A percentile compares a stretch with the other conserved stretches of the same genome.
Evolutionary conservation across 2,329 filamentous ascomycete species (phyloP).

Genomic region (Cytospora paraplurivora): DNA sequence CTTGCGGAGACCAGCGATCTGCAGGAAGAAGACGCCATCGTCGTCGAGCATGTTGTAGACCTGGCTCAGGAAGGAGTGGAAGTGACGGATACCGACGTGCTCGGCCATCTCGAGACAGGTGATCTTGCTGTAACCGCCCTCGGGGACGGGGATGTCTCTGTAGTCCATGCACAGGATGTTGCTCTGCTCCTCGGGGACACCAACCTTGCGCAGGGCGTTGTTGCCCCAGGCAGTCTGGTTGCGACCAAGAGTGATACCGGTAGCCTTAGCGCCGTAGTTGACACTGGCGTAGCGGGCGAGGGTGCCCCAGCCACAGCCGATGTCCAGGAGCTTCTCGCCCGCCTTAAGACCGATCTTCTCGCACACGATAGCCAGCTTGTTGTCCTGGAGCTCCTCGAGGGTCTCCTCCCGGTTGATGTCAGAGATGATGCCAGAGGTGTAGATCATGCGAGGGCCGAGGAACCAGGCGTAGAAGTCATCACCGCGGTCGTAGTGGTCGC

Average conservation of each 20-base stretch:
- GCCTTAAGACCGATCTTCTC: conserved; percentile 88
- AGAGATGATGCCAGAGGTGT: conserved; percentile 92
- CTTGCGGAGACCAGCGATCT: conserved; percentile 92
- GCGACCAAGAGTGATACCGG: conserved; percentile 88
- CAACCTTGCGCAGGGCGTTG: conserved; percentile 78
- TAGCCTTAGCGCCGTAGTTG: conserved; percentile 82
- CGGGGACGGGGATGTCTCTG: conserved; percentile 82
- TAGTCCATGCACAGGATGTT: conserved; percentile 96
- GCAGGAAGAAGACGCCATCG: conserved; percentile 93
- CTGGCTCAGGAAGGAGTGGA: conserved; percentile 78
- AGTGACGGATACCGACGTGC: conserved; percentile 93
- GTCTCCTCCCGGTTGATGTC: conserved; percentile 86
- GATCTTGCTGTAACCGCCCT: conserved; percentile 87
- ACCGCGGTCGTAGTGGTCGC: conserved; percentile 95
- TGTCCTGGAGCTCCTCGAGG: conserved; percentile 94
- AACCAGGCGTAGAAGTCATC: conserved; percentile 99
- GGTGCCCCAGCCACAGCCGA: conserved; percentile 98
- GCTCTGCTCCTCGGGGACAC: conserved; percentile 84
- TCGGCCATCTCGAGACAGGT: conserved; percentile 98
- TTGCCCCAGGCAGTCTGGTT: conserved; percentile 99
- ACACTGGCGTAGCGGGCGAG: conserved; percentile 89
- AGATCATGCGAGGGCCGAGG: conserved; percentile 97
- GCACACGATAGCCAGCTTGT: conserved; percentile 93
- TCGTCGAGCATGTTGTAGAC: conserved; percentile 96
- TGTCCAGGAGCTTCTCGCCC: conserved; percentile 84